Evolutionary conservation across 1,284 basidiomycete species (phyloP).

Genomic region (Naganishia liquefaciens): DNA sequence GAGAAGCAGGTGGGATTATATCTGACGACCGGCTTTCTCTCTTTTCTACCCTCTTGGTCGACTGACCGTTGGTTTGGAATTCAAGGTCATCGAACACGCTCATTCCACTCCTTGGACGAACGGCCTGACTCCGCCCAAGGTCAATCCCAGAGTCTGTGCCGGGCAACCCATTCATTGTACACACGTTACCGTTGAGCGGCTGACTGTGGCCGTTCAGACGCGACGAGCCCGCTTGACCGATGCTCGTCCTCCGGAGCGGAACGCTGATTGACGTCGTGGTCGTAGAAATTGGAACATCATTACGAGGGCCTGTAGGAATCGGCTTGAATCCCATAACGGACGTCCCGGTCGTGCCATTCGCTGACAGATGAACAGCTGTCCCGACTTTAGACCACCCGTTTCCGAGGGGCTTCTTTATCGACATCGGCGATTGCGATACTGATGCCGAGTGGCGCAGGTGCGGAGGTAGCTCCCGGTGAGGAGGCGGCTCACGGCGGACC

Average conservation of each 20-base stretch:
- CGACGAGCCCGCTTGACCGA: background rate
- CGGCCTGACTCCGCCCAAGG: background rate
- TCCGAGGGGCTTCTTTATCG: background rate
- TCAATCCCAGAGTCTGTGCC: background rate
- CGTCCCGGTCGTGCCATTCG: slow-evolving; percentile 9
- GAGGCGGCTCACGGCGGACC: background rate
- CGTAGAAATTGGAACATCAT: background rate
- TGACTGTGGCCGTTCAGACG: background rate
- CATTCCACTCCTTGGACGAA: background rate
- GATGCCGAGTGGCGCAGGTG: slow-evolving; percentile 11
- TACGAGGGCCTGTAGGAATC: slow-evolving; percentile 17
- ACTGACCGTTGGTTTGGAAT: background rate
- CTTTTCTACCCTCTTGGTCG: background rate
- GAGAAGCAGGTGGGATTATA: background rate
- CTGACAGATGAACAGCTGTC: background rate
- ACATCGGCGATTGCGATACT: background rate
- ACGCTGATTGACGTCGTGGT: background rate
- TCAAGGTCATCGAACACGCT: slow-evolving; percentile 2
- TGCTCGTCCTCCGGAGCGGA: slow-evolving; percentile 2
- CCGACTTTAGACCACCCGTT: slow-evolving; percentile 26
- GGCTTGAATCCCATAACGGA: slow-evolving; percentile 19
- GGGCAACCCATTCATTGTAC: too few relatives aligned
- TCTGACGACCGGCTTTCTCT: background rate
- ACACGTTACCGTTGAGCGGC: background rate
- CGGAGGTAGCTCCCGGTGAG: slow-evolving; percentile 11